Conservation (phyloP, 2,329 filamentous ascomycete species). For the Macrophomina phaseolina region DNA sequence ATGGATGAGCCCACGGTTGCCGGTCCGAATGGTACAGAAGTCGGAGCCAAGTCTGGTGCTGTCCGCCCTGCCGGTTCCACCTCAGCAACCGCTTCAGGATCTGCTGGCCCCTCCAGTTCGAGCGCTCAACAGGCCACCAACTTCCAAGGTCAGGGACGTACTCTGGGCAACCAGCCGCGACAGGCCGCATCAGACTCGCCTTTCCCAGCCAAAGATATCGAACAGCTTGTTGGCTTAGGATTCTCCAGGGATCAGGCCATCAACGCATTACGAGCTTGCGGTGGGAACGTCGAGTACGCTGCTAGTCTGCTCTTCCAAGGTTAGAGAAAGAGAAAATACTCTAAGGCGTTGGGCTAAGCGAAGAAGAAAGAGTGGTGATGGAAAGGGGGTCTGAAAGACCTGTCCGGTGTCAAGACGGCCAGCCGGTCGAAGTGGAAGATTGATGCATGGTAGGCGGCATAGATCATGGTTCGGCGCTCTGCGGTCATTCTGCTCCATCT, state of each 20-base stretch:
- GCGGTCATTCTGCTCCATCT: slow-evolving; percentile 13
- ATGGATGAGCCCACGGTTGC: slow-evolving; percentile 81
- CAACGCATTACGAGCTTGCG: slow-evolving; percentile 79
- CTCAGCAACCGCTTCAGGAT: slow-evolving; percentile 33
- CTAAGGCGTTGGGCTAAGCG: slow-evolving; percentile 36
- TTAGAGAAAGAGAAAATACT: slow-evolving; percentile 39
- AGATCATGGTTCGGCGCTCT: slow-evolving; percentile 28
- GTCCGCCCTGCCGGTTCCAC: slow-evolving; percentile 62
- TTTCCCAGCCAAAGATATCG: slow-evolving; percentile 70
- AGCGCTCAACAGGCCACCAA: slow-evolving; percentile 22
- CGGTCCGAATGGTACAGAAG: slow-evolving; percentile 86
- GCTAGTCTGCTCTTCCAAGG: slow-evolving; percentile 73
- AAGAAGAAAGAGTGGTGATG: background rate
- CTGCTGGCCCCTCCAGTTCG: slow-evolving; percentile 21
- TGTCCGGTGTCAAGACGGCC: background rate
- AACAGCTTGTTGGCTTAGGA: slow-evolving; percentile 77
- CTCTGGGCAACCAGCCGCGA: slow-evolving; percentile 35
- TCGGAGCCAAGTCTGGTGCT: slow-evolving; percentile 82
- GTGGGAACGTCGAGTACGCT: slow-evolving; percentile 87
- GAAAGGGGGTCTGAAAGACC: background rate
- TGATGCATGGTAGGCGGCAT: slow-evolving; percentile 26
- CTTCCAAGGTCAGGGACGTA: slow-evolving; percentile 41
- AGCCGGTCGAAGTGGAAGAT: slow-evolving; percentile 12
- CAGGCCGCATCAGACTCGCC: slow-evolving; percentile 30
- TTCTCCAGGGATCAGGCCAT: slow-evolving; percentile 78